Conservation (phyloP, 495 filamentous ascomycete species). For the Penicillium crystallinum region DNA sequence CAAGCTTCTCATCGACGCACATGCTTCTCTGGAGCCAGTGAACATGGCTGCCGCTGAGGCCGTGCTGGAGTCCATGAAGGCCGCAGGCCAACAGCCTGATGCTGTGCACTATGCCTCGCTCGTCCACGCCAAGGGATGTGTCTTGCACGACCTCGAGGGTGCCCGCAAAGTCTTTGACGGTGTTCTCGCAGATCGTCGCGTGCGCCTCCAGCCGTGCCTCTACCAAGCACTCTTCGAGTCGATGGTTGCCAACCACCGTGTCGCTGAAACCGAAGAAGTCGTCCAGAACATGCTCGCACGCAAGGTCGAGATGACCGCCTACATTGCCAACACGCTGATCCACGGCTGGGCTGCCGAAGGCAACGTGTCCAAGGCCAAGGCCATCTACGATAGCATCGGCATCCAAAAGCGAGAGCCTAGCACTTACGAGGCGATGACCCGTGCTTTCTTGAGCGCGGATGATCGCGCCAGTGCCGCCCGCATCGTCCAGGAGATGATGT, state of each 20-base stretch:
- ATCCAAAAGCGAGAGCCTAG: slow-evolving; percentile 81
- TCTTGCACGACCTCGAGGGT: slow-evolving; percentile 81
- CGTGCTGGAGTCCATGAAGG: slow-evolving; percentile 72
- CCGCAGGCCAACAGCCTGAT: slow-evolving; percentile 70
- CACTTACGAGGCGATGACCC: slow-evolving; percentile 99
- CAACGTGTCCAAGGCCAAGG: slow-evolving; percentile 70
- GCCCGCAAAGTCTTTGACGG: slow-evolving; percentile 77
- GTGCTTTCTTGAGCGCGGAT: slow-evolving; percentile 81
- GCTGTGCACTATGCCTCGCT: slow-evolving; percentile 93
- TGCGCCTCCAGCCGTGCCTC: slow-evolving; percentile 73
- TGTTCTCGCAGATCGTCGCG: slow-evolving; percentile 58
- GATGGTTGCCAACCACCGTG: slow-evolving; percentile 89
- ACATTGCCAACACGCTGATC: slow-evolving; percentile 98
- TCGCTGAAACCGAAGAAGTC: slow-evolving; percentile 67
- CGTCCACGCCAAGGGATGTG: slow-evolving; percentile 94
- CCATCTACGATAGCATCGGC: slow-evolving; percentile 70
- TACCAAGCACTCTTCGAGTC: slow-evolving; percentile 95
- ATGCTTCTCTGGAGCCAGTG: slow-evolving; percentile 88
- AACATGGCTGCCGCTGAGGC: slow-evolving; percentile 87
- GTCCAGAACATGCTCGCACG: slow-evolving; percentile 67
- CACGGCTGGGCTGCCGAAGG: slow-evolving; percentile 90
- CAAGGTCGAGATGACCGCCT: slow-evolving; percentile 82
- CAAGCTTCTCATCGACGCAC: slow-evolving; percentile 94
- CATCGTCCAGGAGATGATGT: slow-evolving; percentile 87
- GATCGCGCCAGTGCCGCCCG: slow-evolving; percentile 65